Evolutionary conservation across 208 protist genomes (phyloP).

Genomic region (Leishmania turanica): DNA sequence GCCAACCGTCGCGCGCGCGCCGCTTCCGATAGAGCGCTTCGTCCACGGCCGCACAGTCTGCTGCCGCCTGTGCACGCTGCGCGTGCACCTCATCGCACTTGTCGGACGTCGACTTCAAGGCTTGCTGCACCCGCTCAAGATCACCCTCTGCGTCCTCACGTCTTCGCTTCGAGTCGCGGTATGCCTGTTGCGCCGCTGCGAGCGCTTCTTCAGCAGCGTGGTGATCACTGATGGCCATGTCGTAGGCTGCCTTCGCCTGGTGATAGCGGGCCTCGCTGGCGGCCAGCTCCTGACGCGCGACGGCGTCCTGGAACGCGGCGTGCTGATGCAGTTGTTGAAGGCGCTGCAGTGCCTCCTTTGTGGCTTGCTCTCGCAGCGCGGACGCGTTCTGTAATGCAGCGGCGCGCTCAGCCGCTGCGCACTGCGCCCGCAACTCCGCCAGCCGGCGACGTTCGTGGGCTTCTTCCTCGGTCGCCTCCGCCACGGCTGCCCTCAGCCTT

Average conservation of each 20-base stretch:
- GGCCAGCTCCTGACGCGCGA: constrained; percentile 16
- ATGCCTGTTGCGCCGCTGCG: background rate
- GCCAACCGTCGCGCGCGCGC: background rate
- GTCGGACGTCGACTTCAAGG: constrained; percentile 1
- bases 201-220: constrained; percentile 8
- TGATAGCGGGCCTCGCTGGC: constrained; percentile 7
- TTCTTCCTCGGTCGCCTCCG: background rate
- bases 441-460: background rate
- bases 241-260: constrained; percentile 8
- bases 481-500: background rate
- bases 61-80: constrained; percentile 3
- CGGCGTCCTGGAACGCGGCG: background rate
- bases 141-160: background rate
- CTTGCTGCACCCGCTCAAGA: background rate
- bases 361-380: background rate
- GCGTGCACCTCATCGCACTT: constrained; percentile 10
- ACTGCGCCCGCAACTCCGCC: constrained; percentile 1
- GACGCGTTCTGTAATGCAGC: constrained; percentile 5
- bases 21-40: background rate
- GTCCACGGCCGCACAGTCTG: constrained; percentile 10
- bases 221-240: constrained; percentile 10
- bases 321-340: constrained; percentile 9
- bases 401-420: constrained; percentile 4
- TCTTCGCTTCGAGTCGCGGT: background rate
- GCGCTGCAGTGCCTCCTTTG: background rate